Base-by-base conservation (phyloP, 345 rosid genomes). In the Eucalyptus tenuipes region DNA sequence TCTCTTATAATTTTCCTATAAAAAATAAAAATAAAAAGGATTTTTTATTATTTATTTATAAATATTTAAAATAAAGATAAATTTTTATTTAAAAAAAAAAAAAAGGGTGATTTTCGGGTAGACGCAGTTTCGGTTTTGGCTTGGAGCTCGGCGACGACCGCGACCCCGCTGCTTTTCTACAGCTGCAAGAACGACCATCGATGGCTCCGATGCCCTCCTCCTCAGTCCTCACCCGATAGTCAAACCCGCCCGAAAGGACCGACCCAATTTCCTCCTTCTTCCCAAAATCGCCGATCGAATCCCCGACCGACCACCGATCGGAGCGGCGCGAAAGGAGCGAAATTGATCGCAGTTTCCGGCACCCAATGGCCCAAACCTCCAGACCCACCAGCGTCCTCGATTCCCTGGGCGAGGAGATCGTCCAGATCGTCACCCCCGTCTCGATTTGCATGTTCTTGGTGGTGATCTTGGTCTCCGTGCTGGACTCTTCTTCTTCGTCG, bases 391-490 rank as follows among this genome's bases (percentile, higher is more conserved):
- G 92, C 88, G 61, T 96, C 31, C 89, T 95, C 4, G 96, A 95
- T 64, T 90, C 95, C 14, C 31, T 96, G 55, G 99, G 99, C 4
- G 98, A 96, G 94, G 99, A 97, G 90, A 94, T 97, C 90, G 89
- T 97, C 93, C 91, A 94, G 93, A 97, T 97, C 90, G 49, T 97
- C 55, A 93, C 94, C 14, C 99, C 99, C 7, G 99, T 96, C 88
- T 96, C 98, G 87, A 95, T 96, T 84, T 96, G 99, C 91, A 96
- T 96, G 99, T 89, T 96, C 87, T 49, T 95, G 88, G 99, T 97
- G 91, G 99, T 96, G 48, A 91, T 96, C 92, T 91, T 97, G 57
- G 99, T 96, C 85, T 93, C 96, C 29, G 87, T 95, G 84, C 92
- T 97, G 86, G 93, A 93, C 89, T 87, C 96, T 33, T 93, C 92